Conservation (phyloP, 192 early-diverging fungal species). For the Glomus cerebriforme region DNA sequence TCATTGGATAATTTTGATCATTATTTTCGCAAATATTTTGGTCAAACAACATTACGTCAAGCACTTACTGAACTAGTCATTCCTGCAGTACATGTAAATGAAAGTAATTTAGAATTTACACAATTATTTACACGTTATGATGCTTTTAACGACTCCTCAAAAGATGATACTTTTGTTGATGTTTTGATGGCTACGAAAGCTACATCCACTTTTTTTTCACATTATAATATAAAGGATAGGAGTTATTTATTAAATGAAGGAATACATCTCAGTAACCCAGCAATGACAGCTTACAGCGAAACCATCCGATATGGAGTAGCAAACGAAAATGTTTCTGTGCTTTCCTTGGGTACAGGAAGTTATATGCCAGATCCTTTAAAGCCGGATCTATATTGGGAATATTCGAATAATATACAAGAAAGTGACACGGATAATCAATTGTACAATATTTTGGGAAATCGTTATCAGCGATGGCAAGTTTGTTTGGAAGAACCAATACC, state of each 20-base stretch:
- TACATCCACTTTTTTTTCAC: background rate
- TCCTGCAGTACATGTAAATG: too few species aligned
- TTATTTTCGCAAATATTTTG: background rate
- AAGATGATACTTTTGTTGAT: background rate
- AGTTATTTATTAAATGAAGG: background rate
- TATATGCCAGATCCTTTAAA: conserved; percentile 2
- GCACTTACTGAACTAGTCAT: conserved; percentile 3
- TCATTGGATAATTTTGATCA: background rate
- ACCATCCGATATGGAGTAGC: background rate
- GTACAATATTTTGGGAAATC: background rate
- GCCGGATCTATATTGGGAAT: background rate
- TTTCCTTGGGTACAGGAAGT: background rate
- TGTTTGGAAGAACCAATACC: background rate
- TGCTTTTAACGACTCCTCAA: background rate
- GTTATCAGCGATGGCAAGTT: conserved; percentile 11
- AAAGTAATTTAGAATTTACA: too few species aligned
- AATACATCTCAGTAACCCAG: background rate
- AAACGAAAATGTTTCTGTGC: background rate
- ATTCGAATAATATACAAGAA: background rate
- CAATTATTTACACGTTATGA: background rate
- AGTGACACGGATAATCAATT: background rate
- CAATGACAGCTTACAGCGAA: background rate
- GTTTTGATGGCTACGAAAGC: background rate
- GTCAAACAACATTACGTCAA: background rate
- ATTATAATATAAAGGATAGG: too few species aligned